Percentiles rank a stretch among this genome's conserved stretches.
phyloP scores from a whole-genome alignment of 1,139 yeast genomes.

The Scheffersomyces segobiensis region DNA sequence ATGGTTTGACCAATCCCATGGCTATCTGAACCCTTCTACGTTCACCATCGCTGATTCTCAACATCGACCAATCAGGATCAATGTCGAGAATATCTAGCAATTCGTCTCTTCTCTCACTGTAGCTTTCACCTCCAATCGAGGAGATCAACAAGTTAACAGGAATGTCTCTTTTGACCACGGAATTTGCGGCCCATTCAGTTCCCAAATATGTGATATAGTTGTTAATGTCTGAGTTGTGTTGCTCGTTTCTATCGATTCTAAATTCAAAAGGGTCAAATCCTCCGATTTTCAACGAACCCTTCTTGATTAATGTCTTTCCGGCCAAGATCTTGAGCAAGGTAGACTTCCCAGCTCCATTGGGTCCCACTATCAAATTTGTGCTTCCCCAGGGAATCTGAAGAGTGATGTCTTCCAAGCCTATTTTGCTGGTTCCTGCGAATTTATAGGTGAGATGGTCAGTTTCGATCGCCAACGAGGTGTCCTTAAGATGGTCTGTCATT shows the following conservation, averaged over 20 bases:
- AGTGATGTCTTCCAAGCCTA: conserved; percentile 68
- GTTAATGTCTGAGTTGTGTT: conserved; percentile 46
- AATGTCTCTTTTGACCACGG: conserved; percentile 85
- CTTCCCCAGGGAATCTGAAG: conserved; percentile 68
- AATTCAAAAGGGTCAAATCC: conserved; percentile 87
- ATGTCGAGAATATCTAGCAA: conserved; percentile 78
- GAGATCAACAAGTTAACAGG: conserved; percentile 77
- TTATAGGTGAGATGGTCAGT: conserved; percentile 68
- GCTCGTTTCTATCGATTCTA: conserved; percentile 41
- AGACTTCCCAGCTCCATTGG: conserved; percentile 97
- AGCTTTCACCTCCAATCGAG: conserved; percentile 80
- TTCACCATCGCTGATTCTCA: conserved; percentile 89
- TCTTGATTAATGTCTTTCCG: conserved; percentile 82
- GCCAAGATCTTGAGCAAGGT: conserved; percentile 82
- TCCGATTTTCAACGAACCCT: conserved; percentile 67
- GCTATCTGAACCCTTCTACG: conserved; percentile 89
- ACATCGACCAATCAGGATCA: conserved; percentile 90
- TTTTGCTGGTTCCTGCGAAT: conserved; percentile 59
- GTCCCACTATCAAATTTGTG: conserved; percentile 80
- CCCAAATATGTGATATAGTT: conserved; percentile 74
- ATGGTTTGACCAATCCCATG: conserved; percentile 90
- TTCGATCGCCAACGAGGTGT: conserved; percentile 52
- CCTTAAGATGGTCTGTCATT: conserved; percentile 7
- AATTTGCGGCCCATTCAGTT: conserved; percentile 96
- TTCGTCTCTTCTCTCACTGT: conserved; percentile 71